Base-by-base conservation (phyloP, 2,329 filamentous ascomycete species). In the Blastomyces parvus region DNA sequence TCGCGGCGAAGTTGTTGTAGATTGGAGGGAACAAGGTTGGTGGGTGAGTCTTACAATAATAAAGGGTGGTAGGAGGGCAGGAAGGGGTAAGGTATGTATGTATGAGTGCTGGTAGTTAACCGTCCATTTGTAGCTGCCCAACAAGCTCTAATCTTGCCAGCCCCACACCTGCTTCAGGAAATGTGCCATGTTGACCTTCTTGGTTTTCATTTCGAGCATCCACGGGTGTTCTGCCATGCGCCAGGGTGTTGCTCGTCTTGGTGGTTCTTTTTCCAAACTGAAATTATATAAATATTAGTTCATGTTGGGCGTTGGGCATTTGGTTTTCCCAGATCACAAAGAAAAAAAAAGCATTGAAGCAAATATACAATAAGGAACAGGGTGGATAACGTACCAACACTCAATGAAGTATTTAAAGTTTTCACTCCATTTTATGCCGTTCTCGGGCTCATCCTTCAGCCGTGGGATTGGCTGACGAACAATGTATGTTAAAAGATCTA, bases 331-430 rank as follows among this genome's bases (percentile, higher is more conserved):
- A 11, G 5, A n/a, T n/a, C n/a, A 17, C 8, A n/a, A 36, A 22
- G 38, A 30, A 52, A 33, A 30, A n/a, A 19, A 56, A n/a, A n/a
- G n/a, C n/a, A n/a, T n/a, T 50, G 33, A 27, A 6, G 14, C 3
- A 44, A 19, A 52, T 61, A 30, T 17, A 62, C 69, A 59, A 67
- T 60, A 40, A 44, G 57, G 38, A 46, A 7, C 4, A 73, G 70
- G 58, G 67, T 27, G 22, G n/a, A 56, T 55, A 62, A 87, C 90
- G 74, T 84, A 97, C 93, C 94, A 97, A 85, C 92, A 97, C 79
- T 97, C 92, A 70, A 99, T 97, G 71, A 99, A 99, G 75, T 97
- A 97, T 76, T 99, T 99, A 79, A 99, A 97, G 73, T 90, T 96
- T 70, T 95, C 90, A 69, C 90, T 96, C 94, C 94, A 99, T 73